Conservation (phyloP, 345 rosid species). For the Jatropha curcas region DNA sequence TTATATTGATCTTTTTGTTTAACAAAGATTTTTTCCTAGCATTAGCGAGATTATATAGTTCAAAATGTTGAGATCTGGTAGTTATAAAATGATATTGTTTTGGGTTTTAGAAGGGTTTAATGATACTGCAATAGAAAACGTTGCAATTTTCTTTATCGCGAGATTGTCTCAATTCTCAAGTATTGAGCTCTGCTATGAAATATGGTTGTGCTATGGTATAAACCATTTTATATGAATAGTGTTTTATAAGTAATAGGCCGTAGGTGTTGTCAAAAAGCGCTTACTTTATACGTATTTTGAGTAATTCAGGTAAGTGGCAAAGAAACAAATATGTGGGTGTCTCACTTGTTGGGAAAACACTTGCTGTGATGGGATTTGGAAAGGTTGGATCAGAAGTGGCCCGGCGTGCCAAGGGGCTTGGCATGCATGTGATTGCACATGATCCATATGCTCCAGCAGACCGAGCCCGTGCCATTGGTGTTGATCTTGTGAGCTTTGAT, state of each 20-base stretch:
- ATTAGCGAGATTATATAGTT: background rate
- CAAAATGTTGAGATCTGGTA: background rate
- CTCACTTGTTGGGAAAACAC: constrained; percentile 30
- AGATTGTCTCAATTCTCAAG: too few relatives aligned
- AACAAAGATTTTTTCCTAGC: background rate
- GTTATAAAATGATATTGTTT: background rate
- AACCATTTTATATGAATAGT: background rate
- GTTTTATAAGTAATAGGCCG: background rate
- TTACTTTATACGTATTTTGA: background rate
- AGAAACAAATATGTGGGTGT: constrained; percentile 29
- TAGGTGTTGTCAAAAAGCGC: background rate
- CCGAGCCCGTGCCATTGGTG: constrained; percentile 26
- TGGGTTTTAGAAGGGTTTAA: background rate
- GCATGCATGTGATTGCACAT: constrained; percentile 34
- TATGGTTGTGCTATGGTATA: background rate
- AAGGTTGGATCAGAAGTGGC: constrained; percentile 32
- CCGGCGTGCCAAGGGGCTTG: constrained; percentile 32
- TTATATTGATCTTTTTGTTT: background rate
- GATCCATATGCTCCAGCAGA: constrained; percentile 33
- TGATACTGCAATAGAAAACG: too few relatives aligned
- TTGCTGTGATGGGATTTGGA: constrained; percentile 33
- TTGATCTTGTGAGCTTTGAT: constrained; percentile 24
- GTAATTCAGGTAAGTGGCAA: constrained; percentile 24
- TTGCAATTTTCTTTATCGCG: too few relatives aligned
- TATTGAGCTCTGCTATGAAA: background rate